Evolutionary conservation across 345 rosid genomes (phyloP).

Genomic region (Eucalyptus erythrocorys): DNA sequence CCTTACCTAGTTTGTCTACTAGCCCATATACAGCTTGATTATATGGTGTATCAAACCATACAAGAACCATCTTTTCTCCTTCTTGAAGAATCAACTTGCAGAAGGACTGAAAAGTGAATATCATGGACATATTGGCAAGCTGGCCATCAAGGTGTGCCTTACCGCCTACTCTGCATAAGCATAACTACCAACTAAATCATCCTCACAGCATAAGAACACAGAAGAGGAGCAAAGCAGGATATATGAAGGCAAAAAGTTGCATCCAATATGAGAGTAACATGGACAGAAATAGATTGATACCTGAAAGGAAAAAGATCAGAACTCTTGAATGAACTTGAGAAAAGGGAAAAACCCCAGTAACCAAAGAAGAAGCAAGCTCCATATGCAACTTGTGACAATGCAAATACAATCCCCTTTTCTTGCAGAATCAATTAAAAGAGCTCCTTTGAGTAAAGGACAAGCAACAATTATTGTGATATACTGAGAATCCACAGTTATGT

Average conservation of each 20-base stretch:
- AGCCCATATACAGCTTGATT: slow-evolving; percentile 95
- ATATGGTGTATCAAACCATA: slow-evolving; percentile 90
- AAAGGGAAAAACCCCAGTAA: slow-evolving; percentile 83
- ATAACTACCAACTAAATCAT: background rate
- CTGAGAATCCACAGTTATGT: background rate
- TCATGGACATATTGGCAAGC: slow-evolving; percentile 71
- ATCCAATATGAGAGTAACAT: background rate
- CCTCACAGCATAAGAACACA: background rate
- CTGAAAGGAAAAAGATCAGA: slow-evolving; percentile 74
- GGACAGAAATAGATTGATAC: slow-evolving; percentile 15
- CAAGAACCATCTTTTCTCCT: slow-evolving; percentile 93
- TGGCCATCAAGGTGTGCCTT: slow-evolving; percentile 47
- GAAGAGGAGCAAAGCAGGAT: background rate
- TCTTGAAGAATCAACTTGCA: slow-evolving; percentile 88
- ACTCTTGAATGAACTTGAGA: slow-evolving; percentile 23
- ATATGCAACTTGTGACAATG: slow-evolving; percentile 75
- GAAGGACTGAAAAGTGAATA: slow-evolving; percentile 79
- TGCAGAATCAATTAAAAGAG: slow-evolving; percentile 3
- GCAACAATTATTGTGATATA: background rate
- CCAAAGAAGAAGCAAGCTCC: slow-evolving; percentile 63
- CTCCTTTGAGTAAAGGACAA: background rate
- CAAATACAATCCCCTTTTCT: slow-evolving; percentile 66
- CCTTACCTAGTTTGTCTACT: slow-evolving; percentile 82
- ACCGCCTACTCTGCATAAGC: slow-evolving; percentile 40
- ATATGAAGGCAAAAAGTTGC: background rate